These are phyloP conservation scores for Mollisia scopiformis DNA, from an alignment of 2,329 filamentous ascomycete species.

Conservation along the genomic window DNA sequence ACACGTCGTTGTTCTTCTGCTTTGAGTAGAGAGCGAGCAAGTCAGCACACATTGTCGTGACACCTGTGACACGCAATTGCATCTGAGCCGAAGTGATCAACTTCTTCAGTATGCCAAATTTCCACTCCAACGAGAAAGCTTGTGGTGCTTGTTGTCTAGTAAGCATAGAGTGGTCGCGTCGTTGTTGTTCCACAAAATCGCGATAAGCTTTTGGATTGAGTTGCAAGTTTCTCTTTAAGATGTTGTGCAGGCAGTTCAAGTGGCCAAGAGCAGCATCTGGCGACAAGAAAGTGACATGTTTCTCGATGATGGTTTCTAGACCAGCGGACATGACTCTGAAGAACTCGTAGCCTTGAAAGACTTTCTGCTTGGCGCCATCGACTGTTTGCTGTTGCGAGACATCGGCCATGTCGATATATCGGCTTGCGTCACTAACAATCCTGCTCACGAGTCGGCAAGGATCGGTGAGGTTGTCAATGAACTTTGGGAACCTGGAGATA, in stretches of 20 bases:
- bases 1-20: conserved; percentile 41
- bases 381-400: conserved; percentile 20
- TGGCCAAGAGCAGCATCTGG: conserved; percentile 46
- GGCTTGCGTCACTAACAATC: conserved; percentile 24
- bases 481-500: conserved; percentile 49
- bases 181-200: conserved; percentile 24
- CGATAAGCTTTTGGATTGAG: conserved; percentile 22
- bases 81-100: conserved; percentile 85
- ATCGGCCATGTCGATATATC: conserved; percentile 20
- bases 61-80: conserved; percentile 82
- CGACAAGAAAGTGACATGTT: conserved; percentile 54
- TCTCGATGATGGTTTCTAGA: conserved; percentile 54
- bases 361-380: conserved; percentile 37
- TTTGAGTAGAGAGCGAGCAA: conserved; percentile 69
- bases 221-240: conserved; percentile 46
- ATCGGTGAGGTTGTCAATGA: conserved; percentile 38
- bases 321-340: conserved; percentile 47
- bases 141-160: conserved; percentile 44
- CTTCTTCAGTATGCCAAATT: conserved; percentile 67
- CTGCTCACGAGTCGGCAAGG: conserved; percentile 30
- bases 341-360: conserved; percentile 46
- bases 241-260: conserved; percentile 46
- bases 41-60: conserved; percentile 72
- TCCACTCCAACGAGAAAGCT: conserved; percentile 66
- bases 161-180: conserved; percentile 37